Base-by-base conservation (phyloP, 495 filamentous ascomycete species). In the Xanthoparmelia taractica region DNA sequence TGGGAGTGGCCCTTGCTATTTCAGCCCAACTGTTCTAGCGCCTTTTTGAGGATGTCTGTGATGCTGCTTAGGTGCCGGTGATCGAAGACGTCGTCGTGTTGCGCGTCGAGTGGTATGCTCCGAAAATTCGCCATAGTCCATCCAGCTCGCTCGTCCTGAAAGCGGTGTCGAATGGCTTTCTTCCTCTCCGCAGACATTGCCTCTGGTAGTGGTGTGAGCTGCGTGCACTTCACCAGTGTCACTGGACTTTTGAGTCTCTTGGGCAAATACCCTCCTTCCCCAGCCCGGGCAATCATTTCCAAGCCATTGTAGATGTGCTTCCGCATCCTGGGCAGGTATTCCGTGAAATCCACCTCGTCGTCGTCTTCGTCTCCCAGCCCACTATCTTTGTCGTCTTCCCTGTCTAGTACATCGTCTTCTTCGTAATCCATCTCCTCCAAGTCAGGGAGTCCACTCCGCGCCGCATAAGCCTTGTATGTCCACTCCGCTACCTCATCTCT, bases 271-370 rank as follows among this genome's bases (percentile, higher is more conserved):
- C 60, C 47, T 1, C 52, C 61, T 23, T 47, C 15, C 0, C 57
- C 60, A 1, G 61, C 66, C 29, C 38, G 40, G 15, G 62, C 58
- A 38, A 69, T 48, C 48, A 69, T 65, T 29, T 68, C 57, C 31
- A 69, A 50, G 40, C 66, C 58, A 54, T 69, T 69, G 62, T 52
- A 63, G 66, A 69, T 68, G 57, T 69, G 66, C 48, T 68, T 69
- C 7, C 66, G 67, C 60, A 69, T 64, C 11, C 67, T 52, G 29
- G 66, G 66, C 25, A 69, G 43, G 45, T 58, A 69, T 41, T 61
- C 61, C 48, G 54, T 50, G 29, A 68, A 33, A 37, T 63, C 61
- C 29, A 68, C 55, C 4, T 66, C 64, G 36, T 65, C 61, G 8
- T 69, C 60, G 6, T 61, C 56, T 7, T 68, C 57, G 3, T 68